Conservation (phyloP, 495 filamentous ascomycete species). For the Friedmanniomyces endolithicus region DNA sequence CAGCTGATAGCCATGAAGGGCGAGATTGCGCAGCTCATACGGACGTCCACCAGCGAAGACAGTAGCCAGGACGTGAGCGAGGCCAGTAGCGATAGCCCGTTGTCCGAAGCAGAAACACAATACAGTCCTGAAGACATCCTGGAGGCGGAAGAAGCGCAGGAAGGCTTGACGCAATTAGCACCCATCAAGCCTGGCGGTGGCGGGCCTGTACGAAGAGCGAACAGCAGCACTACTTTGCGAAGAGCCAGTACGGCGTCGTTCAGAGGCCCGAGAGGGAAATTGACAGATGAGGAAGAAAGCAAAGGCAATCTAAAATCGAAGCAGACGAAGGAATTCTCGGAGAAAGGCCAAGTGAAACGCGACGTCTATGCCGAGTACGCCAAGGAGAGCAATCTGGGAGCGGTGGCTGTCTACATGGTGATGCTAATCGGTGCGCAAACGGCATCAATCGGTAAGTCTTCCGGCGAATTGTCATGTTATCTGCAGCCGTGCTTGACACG, state of each 20-base stretch:
- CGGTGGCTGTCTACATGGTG: conserved; percentile 69
- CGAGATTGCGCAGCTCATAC: conserved; percentile 74
- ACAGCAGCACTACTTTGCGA: conserved; percentile 57
- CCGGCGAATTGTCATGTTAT: neutral
- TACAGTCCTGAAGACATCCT: conserved; percentile 40
- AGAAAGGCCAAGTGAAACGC: conserved; percentile 98
- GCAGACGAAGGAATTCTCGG: conserved; percentile 71
- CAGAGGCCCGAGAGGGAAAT: conserved; percentile 67
- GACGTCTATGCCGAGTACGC: conserved; percentile 53
- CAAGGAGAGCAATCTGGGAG: conserved; percentile 78
- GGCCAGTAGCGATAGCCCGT: conserved; percentile 36
- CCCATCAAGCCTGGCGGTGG: conserved; percentile 48
- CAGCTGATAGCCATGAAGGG: conserved; percentile 90
- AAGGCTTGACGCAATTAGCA: conserved; percentile 53
- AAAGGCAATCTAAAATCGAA: conserved; percentile 46
- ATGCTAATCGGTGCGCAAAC: conserved; percentile 69
- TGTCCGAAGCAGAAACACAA: conserved; percentile 40
- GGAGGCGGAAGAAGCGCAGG: conserved; percentile 55
- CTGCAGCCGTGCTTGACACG: neutral
- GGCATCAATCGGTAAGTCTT: conserved; percentile 46
- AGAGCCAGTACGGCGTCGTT: conserved; percentile 88
- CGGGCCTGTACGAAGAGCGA: conserved; percentile 40
- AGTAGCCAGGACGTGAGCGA: conserved; percentile 36
- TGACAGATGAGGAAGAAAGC: conserved; percentile 60
- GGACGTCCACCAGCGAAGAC: conserved; percentile 56